Evolutionary conservation across 768 basidiomycete genomes (phyloP).

Genomic region (Saitozyma sp.): DNA sequence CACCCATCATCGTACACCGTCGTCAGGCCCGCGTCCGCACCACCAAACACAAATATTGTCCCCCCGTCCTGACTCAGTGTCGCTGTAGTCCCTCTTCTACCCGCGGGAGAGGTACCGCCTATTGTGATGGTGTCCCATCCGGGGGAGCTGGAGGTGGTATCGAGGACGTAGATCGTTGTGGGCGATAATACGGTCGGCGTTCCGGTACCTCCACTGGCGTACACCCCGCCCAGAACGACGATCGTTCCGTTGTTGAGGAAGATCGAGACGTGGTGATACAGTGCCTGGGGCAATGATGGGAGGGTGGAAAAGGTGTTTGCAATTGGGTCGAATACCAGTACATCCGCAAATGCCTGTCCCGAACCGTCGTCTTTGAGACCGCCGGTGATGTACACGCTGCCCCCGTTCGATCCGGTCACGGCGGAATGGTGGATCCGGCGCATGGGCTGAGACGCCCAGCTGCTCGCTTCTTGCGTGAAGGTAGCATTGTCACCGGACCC

Average conservation of each 20-base stretch:
- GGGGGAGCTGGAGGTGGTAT: conserved; percentile 58
- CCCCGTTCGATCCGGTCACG: conserved; percentile 57
- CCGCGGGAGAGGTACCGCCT: conserved; percentile 55
- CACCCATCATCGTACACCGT: conserved; percentile 45
- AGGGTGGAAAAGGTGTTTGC: conserved; percentile 62
- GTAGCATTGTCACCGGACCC: too few relatives aligned
- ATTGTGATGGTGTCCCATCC: conserved; percentile 63
- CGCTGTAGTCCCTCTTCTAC: conserved; percentile 33
- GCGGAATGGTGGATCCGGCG: conserved; percentile 76
- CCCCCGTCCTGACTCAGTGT: conserved; percentile 52
- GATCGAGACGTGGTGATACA: conserved; percentile 72
- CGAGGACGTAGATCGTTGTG: conserved; percentile 64
- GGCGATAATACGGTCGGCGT: conserved; percentile 60
- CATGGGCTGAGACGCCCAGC: conserved; percentile 68
- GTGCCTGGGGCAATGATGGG: conserved; percentile 63
- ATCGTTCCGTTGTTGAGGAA: conserved; percentile 70
- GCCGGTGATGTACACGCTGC: conserved; percentile 67
- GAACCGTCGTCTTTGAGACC: conserved; percentile 83
- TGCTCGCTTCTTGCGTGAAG: conserved; percentile 53
- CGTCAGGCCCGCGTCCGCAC: conserved; percentile 61
- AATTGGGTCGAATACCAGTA: conserved; percentile 63
- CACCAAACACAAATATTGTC: conserved; percentile 74
- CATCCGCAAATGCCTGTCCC: conserved; percentile 62
- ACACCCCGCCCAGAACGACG: conserved; percentile 69
- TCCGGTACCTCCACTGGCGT: conserved; percentile 53